Conservation (phyloP, 768 basidiomycete species). For the Cystofilobasidium macerans region DNA sequence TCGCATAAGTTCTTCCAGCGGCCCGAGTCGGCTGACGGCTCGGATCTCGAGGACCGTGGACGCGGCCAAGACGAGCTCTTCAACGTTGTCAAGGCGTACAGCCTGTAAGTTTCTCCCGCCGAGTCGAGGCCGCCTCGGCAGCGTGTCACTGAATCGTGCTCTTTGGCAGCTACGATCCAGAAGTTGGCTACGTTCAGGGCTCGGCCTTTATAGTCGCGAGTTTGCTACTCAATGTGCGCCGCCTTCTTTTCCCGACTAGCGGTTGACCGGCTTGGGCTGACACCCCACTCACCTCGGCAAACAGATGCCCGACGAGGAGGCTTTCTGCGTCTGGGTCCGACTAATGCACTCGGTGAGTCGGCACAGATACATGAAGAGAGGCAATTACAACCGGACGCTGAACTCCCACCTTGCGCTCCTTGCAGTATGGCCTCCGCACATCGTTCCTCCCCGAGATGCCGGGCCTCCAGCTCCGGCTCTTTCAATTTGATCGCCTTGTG, state of each 20-base stretch:
- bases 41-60: conserved; percentile 54
- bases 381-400: background rate
- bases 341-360: conserved; percentile 64
- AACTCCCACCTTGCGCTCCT: background rate
- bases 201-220: conserved; percentile 93
- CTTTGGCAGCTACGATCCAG: conserved; percentile 58
- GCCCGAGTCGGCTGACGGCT: conserved; percentile 1
- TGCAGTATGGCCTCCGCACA: conserved; percentile 71
- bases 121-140: conserved; percentile 2
- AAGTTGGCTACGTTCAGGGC: conserved; percentile 97
- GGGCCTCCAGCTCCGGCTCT: conserved; percentile 78
- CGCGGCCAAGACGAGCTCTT: conserved; percentile 95
- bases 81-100: conserved; percentile 96
- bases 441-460: conserved; percentile 99
- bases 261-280: background rate
- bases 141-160: too few species aligned
- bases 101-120: conserved; percentile 49
- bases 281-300: background rate
- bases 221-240: conserved; percentile 70
- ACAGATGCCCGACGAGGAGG: conserved; percentile 99
- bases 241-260: background rate
- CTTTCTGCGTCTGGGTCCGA: conserved; percentile 85
- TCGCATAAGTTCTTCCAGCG: conserved; percentile 93
- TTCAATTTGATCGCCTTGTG: conserved; percentile 83
- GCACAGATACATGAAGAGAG: background rate